Percentiles rank a stretch among this genome's conserved stretches.
phyloP scores from a whole-genome alignment of 306 rosid genomes.

The Citrullus colocynthis region DNA sequence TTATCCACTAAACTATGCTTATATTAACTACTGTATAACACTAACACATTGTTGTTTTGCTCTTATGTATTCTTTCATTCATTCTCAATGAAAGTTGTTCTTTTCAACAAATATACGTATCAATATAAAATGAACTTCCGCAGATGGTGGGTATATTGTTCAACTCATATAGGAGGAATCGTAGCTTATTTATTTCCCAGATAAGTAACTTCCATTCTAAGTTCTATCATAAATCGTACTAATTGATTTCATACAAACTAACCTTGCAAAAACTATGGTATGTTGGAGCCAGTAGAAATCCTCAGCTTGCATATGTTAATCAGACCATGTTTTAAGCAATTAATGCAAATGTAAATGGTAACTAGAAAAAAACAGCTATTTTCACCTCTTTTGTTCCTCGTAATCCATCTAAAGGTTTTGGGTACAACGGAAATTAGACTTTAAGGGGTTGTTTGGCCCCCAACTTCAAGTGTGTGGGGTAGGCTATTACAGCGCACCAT shows the following conservation, averaged over 20 bases:
- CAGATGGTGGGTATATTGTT: background rate
- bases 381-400: background rate
- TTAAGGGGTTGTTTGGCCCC: too few species aligned
- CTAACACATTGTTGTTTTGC: too few species aligned
- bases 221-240: background rate
- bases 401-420: background rate
- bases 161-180: background rate
- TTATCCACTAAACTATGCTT: too few species aligned
- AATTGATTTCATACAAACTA: background rate
- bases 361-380: background rate
- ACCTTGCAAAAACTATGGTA: background rate
- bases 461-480: too few species aligned
- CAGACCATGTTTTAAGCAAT: background rate
- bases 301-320: background rate
- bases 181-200: background rate
- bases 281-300: background rate
- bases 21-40: too few species aligned
- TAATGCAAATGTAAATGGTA: background rate
- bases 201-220: background rate
- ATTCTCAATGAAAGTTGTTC: too few species aligned
- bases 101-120: too few species aligned
- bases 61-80: too few species aligned
- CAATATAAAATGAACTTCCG: background rate
- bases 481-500: too few species aligned
- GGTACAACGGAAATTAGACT: too few species aligned